Conservation (phyloP, 179 eudicot species). For the Spinacia oleracea region DNA sequence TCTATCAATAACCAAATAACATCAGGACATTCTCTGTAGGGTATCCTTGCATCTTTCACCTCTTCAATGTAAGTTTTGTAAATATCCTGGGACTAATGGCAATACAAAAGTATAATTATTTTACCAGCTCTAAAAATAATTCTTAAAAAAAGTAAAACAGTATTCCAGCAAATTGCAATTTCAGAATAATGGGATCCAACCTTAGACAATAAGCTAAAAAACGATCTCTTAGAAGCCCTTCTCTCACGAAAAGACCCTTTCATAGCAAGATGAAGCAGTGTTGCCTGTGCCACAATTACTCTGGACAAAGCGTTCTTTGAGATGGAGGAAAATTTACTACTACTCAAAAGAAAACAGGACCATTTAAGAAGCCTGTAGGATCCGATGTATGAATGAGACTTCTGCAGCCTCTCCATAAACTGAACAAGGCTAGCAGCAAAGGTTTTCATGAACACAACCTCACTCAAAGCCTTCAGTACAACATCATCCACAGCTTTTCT, state of each 20-base stretch:
- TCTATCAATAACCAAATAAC: conserved; percentile 69
- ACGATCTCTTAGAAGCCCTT: conserved; percentile 67
- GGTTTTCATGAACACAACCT: conserved; percentile 67
- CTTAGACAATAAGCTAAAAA: conserved; percentile 68
- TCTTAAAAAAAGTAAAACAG: not conserved
- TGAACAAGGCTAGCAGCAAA: conserved; percentile 95
- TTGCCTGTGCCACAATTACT: conserved; percentile 72
- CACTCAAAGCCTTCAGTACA: conserved; percentile 55
- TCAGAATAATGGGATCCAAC: conserved; percentile 31
- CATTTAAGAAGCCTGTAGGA: conserved; percentile 84
- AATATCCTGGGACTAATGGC: conserved; percentile 57
- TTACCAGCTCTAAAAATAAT: not conserved
- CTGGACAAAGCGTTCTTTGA: conserved; percentile 83
- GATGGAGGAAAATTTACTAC: conserved; percentile 72
- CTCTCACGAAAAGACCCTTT: conserved; percentile 69
- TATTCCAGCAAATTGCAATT: not conserved
- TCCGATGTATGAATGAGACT: conserved; percentile 65
- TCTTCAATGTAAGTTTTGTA: conserved; percentile 67
- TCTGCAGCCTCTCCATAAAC: conserved; percentile 77
- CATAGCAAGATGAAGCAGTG: conserved; percentile 58
- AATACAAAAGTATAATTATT: conserved; percentile 10
- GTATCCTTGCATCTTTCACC: conserved; percentile 61
- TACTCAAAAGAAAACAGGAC: conserved; percentile 74
- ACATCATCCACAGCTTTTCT: conserved; percentile 85
- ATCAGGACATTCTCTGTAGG: conserved; percentile 73